A percentile compares a stretch with the other conserved stretches of the same genome.
These are phyloP conservation scores for Chernovozyma sophiae-reginae DNA, from an alignment of 1,139 yeast species.

Conservation along the genomic window DNA sequence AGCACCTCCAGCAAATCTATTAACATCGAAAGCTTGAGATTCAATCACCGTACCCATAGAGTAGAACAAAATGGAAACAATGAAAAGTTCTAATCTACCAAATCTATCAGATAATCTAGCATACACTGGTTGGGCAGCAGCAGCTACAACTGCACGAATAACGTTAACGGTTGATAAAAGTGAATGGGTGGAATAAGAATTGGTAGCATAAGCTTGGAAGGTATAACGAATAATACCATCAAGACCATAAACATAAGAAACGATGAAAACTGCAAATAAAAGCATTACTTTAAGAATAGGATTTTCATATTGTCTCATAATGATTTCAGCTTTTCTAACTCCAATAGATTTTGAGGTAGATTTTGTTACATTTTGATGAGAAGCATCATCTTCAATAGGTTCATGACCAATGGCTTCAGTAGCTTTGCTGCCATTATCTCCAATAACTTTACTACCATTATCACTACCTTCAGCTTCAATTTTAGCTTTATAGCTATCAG, in stretches of 20 bases:
- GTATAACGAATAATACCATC: constrained; percentile 52
- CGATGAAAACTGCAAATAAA: constrained; percentile 51
- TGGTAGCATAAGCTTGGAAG: constrained; percentile 51
- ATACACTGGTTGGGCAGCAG: constrained; percentile 57
- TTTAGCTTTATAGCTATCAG: neutral
- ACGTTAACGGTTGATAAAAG: constrained; percentile 62
- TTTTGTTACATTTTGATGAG: too few species aligned
- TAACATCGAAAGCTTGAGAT: constrained; percentile 62
- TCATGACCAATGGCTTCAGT: neutral
- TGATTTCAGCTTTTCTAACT: constrained; percentile 38
- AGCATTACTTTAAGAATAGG: constrained; percentile 26
- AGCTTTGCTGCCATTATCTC: neutral
- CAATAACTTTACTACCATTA: neutral
- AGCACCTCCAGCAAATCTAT: constrained; percentile 72
- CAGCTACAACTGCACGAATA: constrained; percentile 33
- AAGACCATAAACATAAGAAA: constrained; percentile 66
- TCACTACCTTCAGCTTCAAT: too few species aligned
- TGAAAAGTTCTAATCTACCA: constrained; percentile 59
- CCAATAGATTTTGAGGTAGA: constrained; percentile 17
- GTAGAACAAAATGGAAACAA: constrained; percentile 55
- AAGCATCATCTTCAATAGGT: neutral
- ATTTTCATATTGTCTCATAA: constrained; percentile 29
- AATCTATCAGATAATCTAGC: constrained; percentile 69
- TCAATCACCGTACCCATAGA: constrained; percentile 68
- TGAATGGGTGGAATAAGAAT: constrained; percentile 54